Evolutionary conservation across 1,284 basidiomycete species (phyloP), one percentile per base, ranked within the genome.

Genomic region (Ceratobasidium sp.): DNA sequence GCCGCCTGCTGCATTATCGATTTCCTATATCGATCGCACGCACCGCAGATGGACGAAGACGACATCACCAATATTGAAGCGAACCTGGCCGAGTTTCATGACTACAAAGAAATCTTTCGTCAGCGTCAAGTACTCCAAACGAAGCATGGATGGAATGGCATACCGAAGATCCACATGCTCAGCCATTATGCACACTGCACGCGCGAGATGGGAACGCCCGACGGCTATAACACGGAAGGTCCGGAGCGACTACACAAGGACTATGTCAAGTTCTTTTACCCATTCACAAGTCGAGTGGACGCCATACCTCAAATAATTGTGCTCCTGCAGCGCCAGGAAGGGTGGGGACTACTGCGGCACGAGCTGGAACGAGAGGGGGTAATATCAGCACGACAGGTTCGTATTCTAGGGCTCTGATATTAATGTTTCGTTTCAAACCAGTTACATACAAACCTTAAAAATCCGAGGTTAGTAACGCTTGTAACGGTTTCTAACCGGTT

Each of bases 1-100:
- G 77, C 76, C 4, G 75, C 75, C 1, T 58, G 75, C 0, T 76
- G 78, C 1, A 7, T 83, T 0, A 78, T 84, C 0, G 81, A 84
- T 72, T 84, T 83, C 72, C 74, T 83, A 8, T 81, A 46, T 57
- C 43, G 18, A 23, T 38, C 55, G 4, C 74, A 74, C 35, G 49
- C 21, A 7, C 55, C 50, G 8, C 38, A 41, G 11, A 7, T 62
- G 11, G 35, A 50, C 26, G 47, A 61, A 2, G 59, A 32, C 26
- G 57, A 59, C 13, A 38, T 78, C 1, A 26, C 66, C 1, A 2
- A 62, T 0, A 50, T 78, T 50, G 54, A 75, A 35, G 57, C 46
- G 0, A 30, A 71, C 8, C 72, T 78, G 11, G 28, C 54, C 0
- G 54, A 61, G 14, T 78, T 76, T 57, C 74, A 78, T 66, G 3